Evolutionary conservation across 2,329 filamentous ascomycete genomes (phyloP), one percentile per base, ranked within the genome.

Genomic region (Cercospora sp.): DNA sequence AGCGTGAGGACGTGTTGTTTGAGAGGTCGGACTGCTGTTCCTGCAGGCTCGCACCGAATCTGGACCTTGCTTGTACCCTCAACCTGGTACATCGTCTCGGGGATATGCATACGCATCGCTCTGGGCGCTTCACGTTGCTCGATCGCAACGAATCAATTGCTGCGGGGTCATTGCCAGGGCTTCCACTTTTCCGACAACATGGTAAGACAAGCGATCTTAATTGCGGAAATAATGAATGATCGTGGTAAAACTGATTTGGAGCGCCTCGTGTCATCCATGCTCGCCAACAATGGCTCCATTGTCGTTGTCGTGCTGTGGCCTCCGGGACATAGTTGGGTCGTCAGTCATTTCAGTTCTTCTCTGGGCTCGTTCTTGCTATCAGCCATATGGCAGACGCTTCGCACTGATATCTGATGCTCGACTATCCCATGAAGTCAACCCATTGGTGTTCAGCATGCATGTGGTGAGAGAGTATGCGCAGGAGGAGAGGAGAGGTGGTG

Each of bases 171-270:
- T 18, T 28, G 42, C 26, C 28, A 63, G 6, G 61, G 36, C 60
- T 68, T 70, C 66, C 69, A 64, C 59, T 64, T 53, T 64, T 66
- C 66, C 69, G 69, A 65, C 60, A 42, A 65, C 57, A 60, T 65
- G 65, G 68, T 42, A 65, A 30, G 30, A 64, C 28, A 53, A 53
- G 40, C 59, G 58, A 66, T 66, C 45, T 61, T 61, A 58, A 40
- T 55, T 30, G 33, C 55, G 55, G 55, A 16, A 59, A 59, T 36
- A 59, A 59, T 30, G 18, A 36, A 36, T 12, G 9, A 59, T 16
- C 55, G 55, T 59, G 28, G 28, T 33, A 30, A 20, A 13, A n/a
- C 13, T 33, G 55, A 26, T 20, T 12, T 36, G 0, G n/a, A 5
- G 30, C 55, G 30, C 55, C 13, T 16, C n/a, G n/a, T 33, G 26